Base-by-base conservation (phyloP, 2,329 filamentous ascomycete species). In the Penicillium paneum region DNA sequence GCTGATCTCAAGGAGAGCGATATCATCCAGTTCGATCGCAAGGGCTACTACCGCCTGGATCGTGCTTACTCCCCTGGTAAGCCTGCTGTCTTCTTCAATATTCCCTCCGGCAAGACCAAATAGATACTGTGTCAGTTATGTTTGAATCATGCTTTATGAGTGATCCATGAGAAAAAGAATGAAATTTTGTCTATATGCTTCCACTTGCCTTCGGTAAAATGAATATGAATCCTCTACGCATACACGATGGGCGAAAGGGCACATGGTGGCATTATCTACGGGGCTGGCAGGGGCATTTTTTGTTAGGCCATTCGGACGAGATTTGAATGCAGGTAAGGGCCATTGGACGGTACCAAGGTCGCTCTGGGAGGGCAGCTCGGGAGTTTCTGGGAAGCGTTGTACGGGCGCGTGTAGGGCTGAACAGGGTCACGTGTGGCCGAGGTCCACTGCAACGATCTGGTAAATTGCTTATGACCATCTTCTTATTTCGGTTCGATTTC, bases 21-120 rank as follows among this genome's bases (percentile, higher is more conserved):
- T 65, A 93, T 97, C 59, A 91, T 97, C 64, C 94, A 97, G 78
- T 88, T 97, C 42, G 93, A 97, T 80, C 83, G 93, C 58, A 91
- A 93, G 75, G 93, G 92, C 1, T 97, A 90, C 76, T 97, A 89
- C 79, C 82, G 93, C 49, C 86, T 96, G 26, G 93, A 97, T 75
- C 79, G 76, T 61, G 75, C 83, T 12, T 83, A 81, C 56, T 72
- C 74, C 58, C 80, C 83, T 67, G 84, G 83, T 1, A 76, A 84
- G 71, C 76, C 81, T 28, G 83, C 83, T 29, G 80, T 88, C 19
- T 79, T 88, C 54, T 89, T 89, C 76, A 82, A 84, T 71, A 88
- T 89, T 63, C 86, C 87, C 4, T 89, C 86, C 8, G 86, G 85
- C 28, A 87, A 84, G 75, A 48, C 60, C 15, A 72, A 71, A 68